phyloP scores from a whole-genome alignment of 2,329 filamentous ascomycete genomes.

The Apiospora pterosperma region DNA sequence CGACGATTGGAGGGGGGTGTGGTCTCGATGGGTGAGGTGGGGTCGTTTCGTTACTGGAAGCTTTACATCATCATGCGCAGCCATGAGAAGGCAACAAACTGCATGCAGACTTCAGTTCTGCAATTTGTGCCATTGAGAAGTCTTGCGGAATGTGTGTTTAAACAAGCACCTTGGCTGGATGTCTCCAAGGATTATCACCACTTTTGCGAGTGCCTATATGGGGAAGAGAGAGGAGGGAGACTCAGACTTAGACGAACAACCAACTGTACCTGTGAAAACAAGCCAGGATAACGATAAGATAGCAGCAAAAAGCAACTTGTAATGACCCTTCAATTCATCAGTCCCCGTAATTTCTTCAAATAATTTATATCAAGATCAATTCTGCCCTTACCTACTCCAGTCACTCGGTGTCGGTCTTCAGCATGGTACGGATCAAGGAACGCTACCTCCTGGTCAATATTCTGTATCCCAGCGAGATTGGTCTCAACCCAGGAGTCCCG shows the following conservation, averaged over 20 bases:
- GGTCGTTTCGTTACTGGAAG: neutral
- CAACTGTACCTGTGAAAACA: neutral
- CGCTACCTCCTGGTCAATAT: constrained; percentile 95
- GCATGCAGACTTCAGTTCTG: neutral
- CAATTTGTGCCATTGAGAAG: neutral
- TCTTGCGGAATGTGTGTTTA: neutral
- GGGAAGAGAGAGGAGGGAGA: too few relatives aligned
- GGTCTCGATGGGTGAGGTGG: neutral
- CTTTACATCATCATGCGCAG: neutral
- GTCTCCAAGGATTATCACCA: neutral
- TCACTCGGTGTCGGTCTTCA: constrained; percentile 14
- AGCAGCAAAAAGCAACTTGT: neutral
- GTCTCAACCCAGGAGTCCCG: constrained; percentile 39
- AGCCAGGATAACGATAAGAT: constrained; percentile 1
- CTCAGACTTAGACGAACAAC: neutral
- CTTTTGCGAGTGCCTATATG: neutral
- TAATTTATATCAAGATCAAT: neutral
- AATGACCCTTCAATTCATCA: neutral
- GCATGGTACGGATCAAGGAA: constrained; percentile 94
- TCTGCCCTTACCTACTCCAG: neutral
- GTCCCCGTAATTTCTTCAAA: constrained; percentile 1
- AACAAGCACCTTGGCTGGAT: neutral
- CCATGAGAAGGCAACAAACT: neutral
- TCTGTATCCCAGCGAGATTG: constrained; percentile 67
- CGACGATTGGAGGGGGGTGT: neutral